Conservation (phyloP, 768 basidiomycete genomes). For the Boletus rubroflammeus region DNA sequence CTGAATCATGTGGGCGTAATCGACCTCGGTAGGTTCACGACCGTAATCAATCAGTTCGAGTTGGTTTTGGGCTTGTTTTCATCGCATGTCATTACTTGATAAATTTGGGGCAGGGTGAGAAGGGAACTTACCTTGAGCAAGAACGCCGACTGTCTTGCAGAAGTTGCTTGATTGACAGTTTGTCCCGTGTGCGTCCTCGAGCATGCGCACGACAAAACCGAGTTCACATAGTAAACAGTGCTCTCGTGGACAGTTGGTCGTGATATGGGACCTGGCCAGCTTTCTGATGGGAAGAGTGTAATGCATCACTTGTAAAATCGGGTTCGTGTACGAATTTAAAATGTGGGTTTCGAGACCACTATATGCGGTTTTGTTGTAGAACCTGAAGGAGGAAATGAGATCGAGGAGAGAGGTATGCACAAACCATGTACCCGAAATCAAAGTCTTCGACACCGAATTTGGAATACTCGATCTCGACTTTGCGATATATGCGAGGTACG, state of each 20-base stretch:
- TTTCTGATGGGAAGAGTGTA: constrained; percentile 73
- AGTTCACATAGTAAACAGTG: constrained; percentile 94
- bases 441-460: constrained; percentile 99
- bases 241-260: constrained; percentile 81
- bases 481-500: constrained; percentile 79
- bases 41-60: constrained; percentile 90
- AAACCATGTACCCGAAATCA: constrained; percentile 76
- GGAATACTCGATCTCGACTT: constrained; percentile 96
- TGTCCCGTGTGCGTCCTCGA: constrained; percentile 89
- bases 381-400: constrained; percentile 43
- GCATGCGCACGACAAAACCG: constrained; percentile 91
- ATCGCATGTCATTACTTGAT: neutral
- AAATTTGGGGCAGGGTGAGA: neutral
- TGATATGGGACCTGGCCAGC: constrained; percentile 89
- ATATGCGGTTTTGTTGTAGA: constrained; percentile 87
- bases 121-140: constrained; percentile 69
- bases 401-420: neutral
- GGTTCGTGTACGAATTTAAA: constrained; percentile 94
- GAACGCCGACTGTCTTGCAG: constrained; percentile 86
- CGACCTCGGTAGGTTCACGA: constrained; percentile 64
- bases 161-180: constrained; percentile 98
- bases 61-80: constrained; percentile 56
- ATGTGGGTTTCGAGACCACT: constrained; percentile 98
- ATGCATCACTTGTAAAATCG: constrained; percentile 86
- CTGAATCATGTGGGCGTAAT: constrained; percentile 89